Evolutionary conservation across 768 basidiomycete species (phyloP).

Genomic region (Xerocomus potaroensis): DNA sequence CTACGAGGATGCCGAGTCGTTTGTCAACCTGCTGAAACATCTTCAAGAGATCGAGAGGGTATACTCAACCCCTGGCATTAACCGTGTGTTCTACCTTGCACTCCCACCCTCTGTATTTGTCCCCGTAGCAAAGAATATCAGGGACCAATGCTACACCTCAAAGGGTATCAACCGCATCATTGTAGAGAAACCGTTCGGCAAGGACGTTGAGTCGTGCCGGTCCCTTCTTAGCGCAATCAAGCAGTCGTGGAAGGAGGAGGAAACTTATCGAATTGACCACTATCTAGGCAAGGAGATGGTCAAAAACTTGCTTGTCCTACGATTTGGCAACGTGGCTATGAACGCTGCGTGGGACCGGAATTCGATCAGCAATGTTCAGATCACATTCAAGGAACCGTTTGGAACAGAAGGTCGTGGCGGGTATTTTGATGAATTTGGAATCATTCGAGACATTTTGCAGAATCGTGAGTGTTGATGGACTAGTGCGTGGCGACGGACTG

Average conservation of each 20-base stretch:
- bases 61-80: conserved; percentile 58
- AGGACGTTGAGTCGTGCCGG: conserved; percentile 82
- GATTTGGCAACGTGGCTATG: conserved; percentile 92
- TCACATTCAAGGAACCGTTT: conserved; percentile 99
- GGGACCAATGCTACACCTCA: conserved; percentile 70
- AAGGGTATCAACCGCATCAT: conserved; percentile 86
- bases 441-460: conserved; percentile 95
- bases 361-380: conserved; percentile 94
- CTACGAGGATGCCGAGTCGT: conserved; percentile 83
- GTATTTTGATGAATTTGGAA: conserved; percentile 99
- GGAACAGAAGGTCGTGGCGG: conserved; percentile 99
- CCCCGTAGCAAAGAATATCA: conserved; percentile 79
- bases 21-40: conserved; percentile 70
- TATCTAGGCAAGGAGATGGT: conserved; percentile 99
- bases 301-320: conserved; percentile 93
- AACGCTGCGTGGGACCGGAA: conserved; percentile 93
- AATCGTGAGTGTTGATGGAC: conserved; percentile 74
- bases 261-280: conserved; percentile 99
- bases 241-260: conserved; percentile 89
- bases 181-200: conserved; percentile 98
- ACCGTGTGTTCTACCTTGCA: conserved; percentile 95
- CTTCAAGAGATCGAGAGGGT: conserved; percentile 73
- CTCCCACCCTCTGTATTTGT: conserved; percentile 97
- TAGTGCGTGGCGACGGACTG: conserved; percentile 11
- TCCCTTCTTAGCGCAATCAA: conserved; percentile 77